Base-by-base conservation (phyloP, 2,329 filamentous ascomycete genomes). In the Nannizzia gypsea region DNA sequence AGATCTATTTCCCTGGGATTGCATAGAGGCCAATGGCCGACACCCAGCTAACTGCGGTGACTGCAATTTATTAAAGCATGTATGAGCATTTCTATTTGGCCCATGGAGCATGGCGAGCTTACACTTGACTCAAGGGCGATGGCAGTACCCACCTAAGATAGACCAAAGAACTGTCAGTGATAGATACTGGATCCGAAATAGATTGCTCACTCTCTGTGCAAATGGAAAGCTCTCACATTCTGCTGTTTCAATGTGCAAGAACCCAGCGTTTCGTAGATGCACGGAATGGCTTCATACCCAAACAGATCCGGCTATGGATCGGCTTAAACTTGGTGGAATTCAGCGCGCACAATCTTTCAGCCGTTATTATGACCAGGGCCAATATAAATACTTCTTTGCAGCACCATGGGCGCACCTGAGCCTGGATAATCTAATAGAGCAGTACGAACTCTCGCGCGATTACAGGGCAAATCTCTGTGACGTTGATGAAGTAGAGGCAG, bases 61-160 rank as follows among this genome's bases (percentile, higher is more conserved):
- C 13, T 78, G 76, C 63, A 77, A 74, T 60, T 64, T 78, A 3
- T 62, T 76, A 2, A 78, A 77, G 62, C 76, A 79, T 63, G 67
- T 76, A 0, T 76, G 73, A 69, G 74, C 74, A 1, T 77, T 76
- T 44, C 76, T 75, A 0, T 77, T 76, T 59, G 76, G 77, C 61
- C 70, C 74, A 1, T 77, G 72, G 74, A 77, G 74, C 24, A 69
- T 78, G 24, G 63, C 72, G 4, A 68, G 72, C 5, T 68, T 74
- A 5, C 76, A 77, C 57, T 67, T 77, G 1, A 58, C 68, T 1
- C 66, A 74, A n/a, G 70, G 69, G n/a, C 66, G 67, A 1, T 61
- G 68, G 48, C 63, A 73, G 50, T 77, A 78, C 60, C 67, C 71
- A 2, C 57, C 58, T n/a, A n/a, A n/a, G n/a, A n/a, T n/a, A n/a